Percentiles rank a stretch among this genome's conserved stretches.
phyloP scores from a whole-genome alignment of 2,329 filamentous ascomycete genomes.

The Botrytis sinoallii region DNA sequence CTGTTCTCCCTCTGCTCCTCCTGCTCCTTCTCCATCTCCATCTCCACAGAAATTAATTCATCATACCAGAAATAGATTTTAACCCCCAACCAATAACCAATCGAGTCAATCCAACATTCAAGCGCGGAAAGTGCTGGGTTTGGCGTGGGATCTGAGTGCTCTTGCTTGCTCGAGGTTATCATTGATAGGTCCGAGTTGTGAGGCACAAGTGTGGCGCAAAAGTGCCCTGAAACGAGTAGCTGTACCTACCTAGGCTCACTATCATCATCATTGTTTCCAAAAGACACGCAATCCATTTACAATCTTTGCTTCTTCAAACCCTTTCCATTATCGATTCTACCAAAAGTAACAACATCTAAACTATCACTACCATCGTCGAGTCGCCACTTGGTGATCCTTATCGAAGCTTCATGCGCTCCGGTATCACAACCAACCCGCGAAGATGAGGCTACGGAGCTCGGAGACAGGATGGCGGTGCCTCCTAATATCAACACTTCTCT shows the following conservation, averaged over 20 bases:
- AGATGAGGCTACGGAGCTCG: constrained; percentile 36
- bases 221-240: constrained; percentile 18
- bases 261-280: constrained; percentile 16
- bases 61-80: constrained; percentile 1
- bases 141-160: neutral
- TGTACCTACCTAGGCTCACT: neutral
- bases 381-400: constrained; percentile 28
- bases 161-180: constrained; percentile 1
- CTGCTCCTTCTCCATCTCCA: neutral
- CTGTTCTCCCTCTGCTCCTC: neutral
- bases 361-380: constrained; percentile 2
- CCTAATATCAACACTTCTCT: constrained; percentile 33
- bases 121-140: neutral
- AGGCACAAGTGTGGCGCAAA: constrained; percentile 16
- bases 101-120: neutral
- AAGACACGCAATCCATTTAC: constrained; percentile 18
- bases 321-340: neutral
- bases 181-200: constrained; percentile 5
- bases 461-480: constrained; percentile 35
- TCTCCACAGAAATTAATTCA: neutral
- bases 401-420: constrained; percentile 36
- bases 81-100: neutral
- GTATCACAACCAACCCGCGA: constrained; percentile 28
- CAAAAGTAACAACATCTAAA: neutral
- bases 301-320: neutral